These are phyloP conservation scores for Leersia perrieri DNA, from an alignment of 176 grass and related monocot species.

Conservation along the genomic window DNA sequence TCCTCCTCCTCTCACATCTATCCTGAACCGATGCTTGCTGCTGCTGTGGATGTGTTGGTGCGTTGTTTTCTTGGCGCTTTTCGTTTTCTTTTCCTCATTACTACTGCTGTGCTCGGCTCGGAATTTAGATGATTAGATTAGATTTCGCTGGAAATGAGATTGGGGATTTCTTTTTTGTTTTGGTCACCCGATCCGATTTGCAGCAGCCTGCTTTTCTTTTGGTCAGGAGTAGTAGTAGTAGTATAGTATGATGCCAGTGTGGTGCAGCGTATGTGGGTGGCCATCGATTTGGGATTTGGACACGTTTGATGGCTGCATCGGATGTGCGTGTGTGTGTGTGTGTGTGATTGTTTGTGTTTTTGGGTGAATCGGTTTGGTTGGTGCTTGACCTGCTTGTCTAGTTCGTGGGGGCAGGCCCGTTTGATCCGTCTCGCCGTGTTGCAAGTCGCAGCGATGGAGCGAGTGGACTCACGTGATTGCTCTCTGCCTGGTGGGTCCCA, in stretches of 20 bases:
- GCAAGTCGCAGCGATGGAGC: conserved; percentile 4
- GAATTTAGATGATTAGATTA: conserved; percentile 27
- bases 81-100: conserved; percentile 58
- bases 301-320: neutral
- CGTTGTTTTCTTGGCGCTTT: conserved; percentile 53
- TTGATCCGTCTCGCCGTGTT: conserved; percentile 35
- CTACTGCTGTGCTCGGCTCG: conserved; percentile 37
- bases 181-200: conserved; percentile 8
- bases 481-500: neutral
- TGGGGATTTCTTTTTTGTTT: conserved; percentile 29
- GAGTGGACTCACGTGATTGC: neutral
- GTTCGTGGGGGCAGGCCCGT: conserved; percentile 30
- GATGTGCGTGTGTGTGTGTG: no score
- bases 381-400: neutral
- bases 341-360: neutral
- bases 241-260: neutral
- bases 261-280: neutral
- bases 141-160: conserved; percentile 39
- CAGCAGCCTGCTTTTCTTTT: neutral
- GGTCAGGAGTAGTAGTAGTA: neutral
- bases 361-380: neutral
- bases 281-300: neutral
- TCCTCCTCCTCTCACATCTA: conserved; percentile 4
- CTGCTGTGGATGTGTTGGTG: conserved; percentile 24
- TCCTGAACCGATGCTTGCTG: conserved; percentile 4